Conservation (phyloP, 805 yeast genomes). For the Myxozyma nipponensis region DNA sequence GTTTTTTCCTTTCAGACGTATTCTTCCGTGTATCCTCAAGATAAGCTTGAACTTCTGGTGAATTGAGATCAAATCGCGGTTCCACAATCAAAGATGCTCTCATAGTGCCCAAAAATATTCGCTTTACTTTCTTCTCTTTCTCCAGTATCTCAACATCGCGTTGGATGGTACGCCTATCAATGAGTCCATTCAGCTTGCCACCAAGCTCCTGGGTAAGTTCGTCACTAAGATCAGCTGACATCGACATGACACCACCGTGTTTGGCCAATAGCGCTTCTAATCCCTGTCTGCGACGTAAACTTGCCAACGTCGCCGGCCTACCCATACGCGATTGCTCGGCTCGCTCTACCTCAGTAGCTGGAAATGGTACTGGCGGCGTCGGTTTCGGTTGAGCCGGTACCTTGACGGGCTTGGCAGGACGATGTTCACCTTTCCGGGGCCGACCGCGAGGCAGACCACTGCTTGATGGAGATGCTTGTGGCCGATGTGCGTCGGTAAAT, state of each 20-base stretch:
- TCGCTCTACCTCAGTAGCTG: background rate
- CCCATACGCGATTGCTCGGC: background rate
- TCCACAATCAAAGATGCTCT: conserved; percentile 16
- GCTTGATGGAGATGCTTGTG: background rate
- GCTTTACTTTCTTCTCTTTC: conserved; percentile 35
- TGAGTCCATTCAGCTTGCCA: conserved; percentile 31
- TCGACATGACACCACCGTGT: background rate
- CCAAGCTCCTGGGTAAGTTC: background rate
- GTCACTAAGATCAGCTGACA: background rate
- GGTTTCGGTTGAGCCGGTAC: background rate
- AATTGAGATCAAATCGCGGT: conserved; percentile 22
- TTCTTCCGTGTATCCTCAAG: background rate
- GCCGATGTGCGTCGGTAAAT: background rate
- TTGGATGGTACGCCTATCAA: conserved; percentile 54
- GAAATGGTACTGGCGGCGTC: too few relatives aligned
- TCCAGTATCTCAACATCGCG: conserved; percentile 44
- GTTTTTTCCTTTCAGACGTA: background rate
- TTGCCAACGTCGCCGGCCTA: background rate
- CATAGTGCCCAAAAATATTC: conserved; percentile 24
- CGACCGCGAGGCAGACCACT: background rate
- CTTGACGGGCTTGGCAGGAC: background rate
- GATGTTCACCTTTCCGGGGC: background rate
- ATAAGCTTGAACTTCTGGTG: conserved; percentile 14
- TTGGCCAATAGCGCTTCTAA: background rate
- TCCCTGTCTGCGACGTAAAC: background rate